These are phyloP conservation scores for Paraconiothyrium sp. DNA, from an alignment of 2,329 filamentous ascomycete genomes.

Conservation along the genomic window DNA sequence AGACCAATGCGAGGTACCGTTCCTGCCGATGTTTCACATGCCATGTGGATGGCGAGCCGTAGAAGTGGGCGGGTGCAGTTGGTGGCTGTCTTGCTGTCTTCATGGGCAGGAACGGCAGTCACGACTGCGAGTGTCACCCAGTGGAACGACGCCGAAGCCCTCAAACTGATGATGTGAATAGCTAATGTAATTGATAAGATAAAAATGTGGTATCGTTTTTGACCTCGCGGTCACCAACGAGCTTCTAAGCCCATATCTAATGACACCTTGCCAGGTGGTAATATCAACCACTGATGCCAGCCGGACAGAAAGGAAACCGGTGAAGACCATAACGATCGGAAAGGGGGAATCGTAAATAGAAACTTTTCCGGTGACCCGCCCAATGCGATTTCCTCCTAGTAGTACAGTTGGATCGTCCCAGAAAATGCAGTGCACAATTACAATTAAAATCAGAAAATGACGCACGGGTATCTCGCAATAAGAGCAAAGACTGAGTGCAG, in stretches of 20 bases:
- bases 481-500: slow-evolving; percentile 41
- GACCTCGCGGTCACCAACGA: slow-evolving; percentile 38
- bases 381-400: slow-evolving; percentile 48
- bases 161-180: slow-evolving; percentile 4
- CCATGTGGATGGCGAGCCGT: slow-evolving; percentile 32
- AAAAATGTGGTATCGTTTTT: slow-evolving; percentile 41
- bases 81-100: not conserved
- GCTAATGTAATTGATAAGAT: slow-evolving; percentile 30
- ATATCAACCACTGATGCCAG: slow-evolving; percentile 21
- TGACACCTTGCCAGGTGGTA: slow-evolving; percentile 22
- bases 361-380: slow-evolving; percentile 50
- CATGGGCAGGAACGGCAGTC: not conserved
- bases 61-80: slow-evolving; percentile 18
- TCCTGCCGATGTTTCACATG: slow-evolving; percentile 35
- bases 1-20: slow-evolving; percentile 31
- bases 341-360: slow-evolving; percentile 49
- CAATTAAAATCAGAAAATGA: slow-evolving; percentile 49
- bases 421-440: slow-evolving; percentile 47
- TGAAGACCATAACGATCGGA: slow-evolving; percentile 30
- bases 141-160: too few relatives aligned
- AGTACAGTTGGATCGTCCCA: slow-evolving; percentile 46
- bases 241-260: slow-evolving; percentile 28
- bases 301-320: slow-evolving; percentile 15
- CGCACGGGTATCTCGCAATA: slow-evolving; percentile 53
- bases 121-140: not conserved